phyloP scores from a whole-genome alignment of 2,329 filamentous ascomycete species.

The Beauveria caledonica region DNA sequence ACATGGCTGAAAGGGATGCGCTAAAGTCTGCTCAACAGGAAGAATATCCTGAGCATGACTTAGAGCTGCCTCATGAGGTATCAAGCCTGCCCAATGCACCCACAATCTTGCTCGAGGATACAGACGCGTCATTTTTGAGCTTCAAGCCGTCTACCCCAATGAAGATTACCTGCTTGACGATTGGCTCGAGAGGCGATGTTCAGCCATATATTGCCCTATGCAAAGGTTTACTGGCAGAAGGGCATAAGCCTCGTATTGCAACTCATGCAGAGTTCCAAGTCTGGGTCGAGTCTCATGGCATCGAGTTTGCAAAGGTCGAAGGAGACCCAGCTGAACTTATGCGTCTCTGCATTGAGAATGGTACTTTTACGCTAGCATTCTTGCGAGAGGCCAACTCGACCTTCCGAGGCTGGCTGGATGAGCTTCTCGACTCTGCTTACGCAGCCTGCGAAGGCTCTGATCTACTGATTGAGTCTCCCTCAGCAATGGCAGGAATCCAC shows the following conservation, averaged over 20 bases:
- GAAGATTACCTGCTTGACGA: slow-evolving; percentile 86
- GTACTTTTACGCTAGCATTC: slow-evolving; percentile 92
- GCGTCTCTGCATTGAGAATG: slow-evolving; percentile 92
- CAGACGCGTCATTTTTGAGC: slow-evolving; percentile 76
- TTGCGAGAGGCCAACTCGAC: slow-evolving; percentile 77
- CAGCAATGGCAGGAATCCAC: slow-evolving; percentile 95
- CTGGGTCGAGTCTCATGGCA: slow-evolving; percentile 89
- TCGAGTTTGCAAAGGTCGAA: slow-evolving; percentile 81
- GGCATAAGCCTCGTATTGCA: slow-evolving; percentile 78
- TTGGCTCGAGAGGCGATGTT: slow-evolving; percentile 90
- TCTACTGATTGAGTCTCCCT: slow-evolving; percentile 88
- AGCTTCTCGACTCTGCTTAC: slow-evolving; percentile 75
- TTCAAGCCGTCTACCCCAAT: slow-evolving; percentile 79
- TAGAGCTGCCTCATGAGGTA: slow-evolving; percentile 38
- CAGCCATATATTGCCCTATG: slow-evolving; percentile 96
- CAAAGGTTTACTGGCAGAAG: slow-evolving; percentile 80
- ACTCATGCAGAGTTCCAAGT: slow-evolving; percentile 84
- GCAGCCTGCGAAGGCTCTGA: slow-evolving; percentile 78
- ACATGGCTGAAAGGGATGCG: slow-evolving; percentile 72
- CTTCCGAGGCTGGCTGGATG: slow-evolving; percentile 93
- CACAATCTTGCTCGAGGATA: slow-evolving; percentile 82
- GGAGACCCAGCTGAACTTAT: slow-evolving; percentile 92
- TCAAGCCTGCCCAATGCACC: slow-evolving; percentile 49
- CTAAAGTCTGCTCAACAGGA: slow-evolving; percentile 63
- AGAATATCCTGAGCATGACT: slow-evolving; percentile 42